Evolutionary conservation across 306 rosid species (phyloP), one percentile per base, ranked within the genome.

Genomic region (Ammopiptanthus mongolicus): DNA sequence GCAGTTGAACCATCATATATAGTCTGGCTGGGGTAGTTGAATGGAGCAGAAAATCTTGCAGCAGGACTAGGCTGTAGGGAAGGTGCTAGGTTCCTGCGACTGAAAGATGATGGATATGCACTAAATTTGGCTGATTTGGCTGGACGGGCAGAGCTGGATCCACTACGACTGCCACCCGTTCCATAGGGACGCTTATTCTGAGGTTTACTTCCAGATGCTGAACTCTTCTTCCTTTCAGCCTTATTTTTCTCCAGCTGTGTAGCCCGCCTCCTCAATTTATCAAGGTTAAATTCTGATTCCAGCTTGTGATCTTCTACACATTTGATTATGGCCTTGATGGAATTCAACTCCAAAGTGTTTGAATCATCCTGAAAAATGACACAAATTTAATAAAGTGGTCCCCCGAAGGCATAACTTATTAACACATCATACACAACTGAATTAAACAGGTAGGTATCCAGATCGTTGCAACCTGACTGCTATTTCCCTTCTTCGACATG

Each of bases 291-390:
- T 66, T 88, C 93, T 29, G 91, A 85, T 78, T 91, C 93, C 28
- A 91, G 89, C 73, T 91, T 91, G 90, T 85, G 90, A 86, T 91
- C 97, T 81, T 91, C 97, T 57, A 89, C 91, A 55, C 97, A 91
- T 86, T 82, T 91, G 79, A 91, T 85, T 31, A 85, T 72, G 71
- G 92, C 85, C 86, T 62, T 89, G 9, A 88, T 73, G 50, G 89
- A 87, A 80, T 83, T 83, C 76, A 89, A 78, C 81, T 91, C 97
- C 67, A 74, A 48, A 69, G 84, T 83, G 80, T 47, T 86, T 0
- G 93, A 83, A 55, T 88, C 91, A 53, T 91, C 96, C 97, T 91
- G 85, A 37, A 84, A 76, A 68, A 77, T 50, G 22, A 74, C 75
- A 51, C 41, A 59, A 25, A 10, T 51, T 77, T 80, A 75, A 69